Evolutionary conservation across 164 flowering plant genomes (phyloP), one percentile per base, ranked within the genome.

Genomic region (Kingdonia uniflora): DNA sequence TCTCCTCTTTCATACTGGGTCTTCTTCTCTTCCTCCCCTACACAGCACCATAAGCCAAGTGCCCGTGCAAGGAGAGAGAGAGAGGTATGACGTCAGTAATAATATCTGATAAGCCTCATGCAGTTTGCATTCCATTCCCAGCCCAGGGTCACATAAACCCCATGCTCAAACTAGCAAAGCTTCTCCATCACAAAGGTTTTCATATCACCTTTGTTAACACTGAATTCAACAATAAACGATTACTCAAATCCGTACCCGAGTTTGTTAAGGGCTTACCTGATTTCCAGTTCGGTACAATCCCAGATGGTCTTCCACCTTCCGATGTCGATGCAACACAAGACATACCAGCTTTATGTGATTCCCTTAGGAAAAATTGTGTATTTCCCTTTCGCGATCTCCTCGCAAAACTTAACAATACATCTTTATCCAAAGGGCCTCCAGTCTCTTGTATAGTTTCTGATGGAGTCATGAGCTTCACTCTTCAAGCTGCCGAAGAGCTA

Each of bases 211-310:
- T n/a, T n/a, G n/a, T n/a, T n/a, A n/a, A n/a, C n/a, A n/a, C n/a
- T n/a, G n/a, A n/a, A n/a, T n/a, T n/a, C n/a, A 76, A 73, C 42
- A 75, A 76, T 43, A 23, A 22, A 6, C 73, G 75, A 19, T 16
- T 75, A 14, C 51, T 73, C 56, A 52, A 52, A 2, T 65, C 75
- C 15, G 77, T 66, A 2, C 63, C 68, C 0, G 49, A 63, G 17
- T 39, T 65, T 6, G 56, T 64, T 0, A 45, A 52, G 1, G 68
- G 67, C 16, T 23, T 69, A 3, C 64, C 65, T 0, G 65, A 50
- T 23, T 71, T 71, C 37, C 60, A 19, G 5, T 64, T 71, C 42
- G 64, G 59, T 16, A 46, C 64, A 10, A 64, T 67, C 42, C 61
- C 75, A 1, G 75, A 71, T 19, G 75, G 75, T 11, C 59, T 67